Conservation (phyloP, 148 eudicot species). For the Fallopia convolvulus region DNA sequence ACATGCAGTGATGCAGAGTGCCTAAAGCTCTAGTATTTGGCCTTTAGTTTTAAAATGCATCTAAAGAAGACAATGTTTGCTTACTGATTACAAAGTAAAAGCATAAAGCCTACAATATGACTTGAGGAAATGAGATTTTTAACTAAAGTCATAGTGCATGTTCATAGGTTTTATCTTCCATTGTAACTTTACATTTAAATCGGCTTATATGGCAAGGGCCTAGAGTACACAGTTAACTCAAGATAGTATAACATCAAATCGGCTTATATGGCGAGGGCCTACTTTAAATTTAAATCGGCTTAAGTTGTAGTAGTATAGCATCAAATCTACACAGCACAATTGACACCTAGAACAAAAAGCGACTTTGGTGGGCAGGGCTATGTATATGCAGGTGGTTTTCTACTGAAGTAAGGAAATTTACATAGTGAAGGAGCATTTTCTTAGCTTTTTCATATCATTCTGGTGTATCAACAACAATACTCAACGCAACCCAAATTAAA, state of each 20-base stretch:
- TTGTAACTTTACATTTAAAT: too few relatives aligned
- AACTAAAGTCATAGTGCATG: background rate
- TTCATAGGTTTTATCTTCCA: too few relatives aligned
- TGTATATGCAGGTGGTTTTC: background rate
- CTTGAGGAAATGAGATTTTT: background rate
- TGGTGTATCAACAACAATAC: too few relatives aligned
- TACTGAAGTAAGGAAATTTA: background rate
- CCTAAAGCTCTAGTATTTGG: background rate
- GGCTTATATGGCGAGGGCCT: too few relatives aligned
- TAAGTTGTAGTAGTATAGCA: background rate
- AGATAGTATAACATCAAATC: too few relatives aligned
- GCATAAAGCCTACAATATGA: background rate
- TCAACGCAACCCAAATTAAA: background rate
- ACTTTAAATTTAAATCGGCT: too few relatives aligned
- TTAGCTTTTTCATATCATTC: background rate
- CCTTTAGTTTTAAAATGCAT: background rate
- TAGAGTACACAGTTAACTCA: too few relatives aligned
- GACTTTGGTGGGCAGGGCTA: background rate
- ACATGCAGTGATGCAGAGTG: background rate
- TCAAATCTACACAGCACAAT: background rate
- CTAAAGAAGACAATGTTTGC: background rate
- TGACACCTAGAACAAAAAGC: background rate
- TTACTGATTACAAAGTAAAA: background rate
- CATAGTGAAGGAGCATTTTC: background rate
- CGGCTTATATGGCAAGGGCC: too few relatives aligned